These are phyloP conservation scores for Cryptococcus wingfieldii DNA, from an alignment of 1,284 basidiomycete species.

Conservation along the genomic window DNA sequence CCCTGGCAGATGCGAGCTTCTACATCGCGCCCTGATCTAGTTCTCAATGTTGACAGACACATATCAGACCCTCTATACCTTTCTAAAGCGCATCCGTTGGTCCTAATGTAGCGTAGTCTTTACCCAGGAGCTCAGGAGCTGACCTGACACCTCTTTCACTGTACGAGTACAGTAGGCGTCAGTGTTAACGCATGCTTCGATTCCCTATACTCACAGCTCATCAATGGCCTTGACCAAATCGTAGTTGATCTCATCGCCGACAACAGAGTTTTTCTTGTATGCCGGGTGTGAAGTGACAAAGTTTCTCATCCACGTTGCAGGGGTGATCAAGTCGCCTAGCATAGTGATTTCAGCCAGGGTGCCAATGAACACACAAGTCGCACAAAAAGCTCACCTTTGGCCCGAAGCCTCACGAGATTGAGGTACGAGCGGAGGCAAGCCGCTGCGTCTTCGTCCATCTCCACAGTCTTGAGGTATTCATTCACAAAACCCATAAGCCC, in stretches of 20 bases:
- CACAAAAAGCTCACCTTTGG: slow-evolving; percentile 60
- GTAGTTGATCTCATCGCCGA: slow-evolving; percentile 87
- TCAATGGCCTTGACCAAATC: slow-evolving; percentile 77
- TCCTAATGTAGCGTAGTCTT: no score
- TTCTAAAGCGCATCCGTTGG: no score
- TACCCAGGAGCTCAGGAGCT: slow-evolving; percentile 59
- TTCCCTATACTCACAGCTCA: slow-evolving; percentile 62
- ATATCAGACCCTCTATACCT: no score
- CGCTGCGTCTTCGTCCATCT: slow-evolving; percentile 64
- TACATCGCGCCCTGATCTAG: no score
- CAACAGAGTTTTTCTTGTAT: slow-evolving; percentile 87
- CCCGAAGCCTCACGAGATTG: slow-evolving; percentile 69
- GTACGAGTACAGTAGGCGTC: slow-evolving; percentile 1
- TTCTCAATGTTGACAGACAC: no score
- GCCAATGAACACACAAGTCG: neutral
- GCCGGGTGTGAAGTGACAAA: slow-evolving; percentile 84
- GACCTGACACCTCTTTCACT: slow-evolving; percentile 67
- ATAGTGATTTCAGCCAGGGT: neutral
- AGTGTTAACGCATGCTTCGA: neutral
- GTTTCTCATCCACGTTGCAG: slow-evolving; percentile 87
- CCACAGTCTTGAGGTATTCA: slow-evolving; percentile 80
- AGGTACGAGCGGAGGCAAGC: slow-evolving; percentile 71
- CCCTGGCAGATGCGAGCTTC: no score
- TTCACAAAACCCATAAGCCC: slow-evolving; percentile 82
- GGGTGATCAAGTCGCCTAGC: slow-evolving; percentile 72